phyloP scores from a whole-genome alignment of 2,329 filamentous ascomycete species.

The Exophiala sideris region DNA sequence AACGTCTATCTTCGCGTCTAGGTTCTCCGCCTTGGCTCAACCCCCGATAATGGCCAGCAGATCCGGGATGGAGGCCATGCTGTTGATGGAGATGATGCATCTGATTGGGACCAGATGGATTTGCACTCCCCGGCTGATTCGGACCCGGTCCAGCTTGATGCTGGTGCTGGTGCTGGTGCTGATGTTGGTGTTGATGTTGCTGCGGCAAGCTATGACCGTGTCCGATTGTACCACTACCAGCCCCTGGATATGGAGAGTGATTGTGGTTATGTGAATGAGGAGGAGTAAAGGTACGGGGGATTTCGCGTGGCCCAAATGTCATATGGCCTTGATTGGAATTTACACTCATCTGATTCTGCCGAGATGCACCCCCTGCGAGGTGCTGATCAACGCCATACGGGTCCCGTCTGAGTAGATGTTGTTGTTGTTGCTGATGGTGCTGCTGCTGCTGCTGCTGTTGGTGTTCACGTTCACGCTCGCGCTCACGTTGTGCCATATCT shows the following conservation, averaged over 20 bases:
- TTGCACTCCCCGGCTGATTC: not conserved
- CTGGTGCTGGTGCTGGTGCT: constrained; percentile 9
- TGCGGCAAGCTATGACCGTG: constrained; percentile 6
- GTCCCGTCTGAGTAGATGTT: constrained; percentile 18
- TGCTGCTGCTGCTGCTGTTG: constrained; percentile 14
- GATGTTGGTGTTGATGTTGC: constrained; percentile 9
- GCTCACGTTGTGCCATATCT: constrained; percentile 15
- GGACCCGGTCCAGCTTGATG: constrained; percentile 9
- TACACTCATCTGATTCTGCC: constrained; percentile 15
- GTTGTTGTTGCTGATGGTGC: constrained; percentile 22
- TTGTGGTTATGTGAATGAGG: constrained; percentile 14
- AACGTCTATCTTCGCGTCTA: constrained; percentile 20
- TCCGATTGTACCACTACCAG: constrained; percentile 3
- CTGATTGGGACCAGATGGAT: not conserved
- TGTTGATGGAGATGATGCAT: constrained; percentile 17
- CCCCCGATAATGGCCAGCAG: constrained; percentile 12
- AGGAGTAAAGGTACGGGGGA: constrained; percentile 21
- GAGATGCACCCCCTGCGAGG: constrained; percentile 6
- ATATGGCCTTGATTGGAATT: constrained; percentile 16
- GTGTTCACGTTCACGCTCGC: constrained; percentile 26
- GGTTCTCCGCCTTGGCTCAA: constrained; percentile 19
- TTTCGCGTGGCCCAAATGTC: constrained; percentile 19
- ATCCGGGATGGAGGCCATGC: constrained; percentile 15
- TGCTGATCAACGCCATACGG: constrained; percentile 18
- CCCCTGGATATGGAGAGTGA: constrained; percentile 10